A percentile compares a stretch with the other conserved stretches of the same genome.
phyloP scores from a whole-genome alignment of 1,284 basidiomycete species.

The Heterobasidion annosum region DNA sequence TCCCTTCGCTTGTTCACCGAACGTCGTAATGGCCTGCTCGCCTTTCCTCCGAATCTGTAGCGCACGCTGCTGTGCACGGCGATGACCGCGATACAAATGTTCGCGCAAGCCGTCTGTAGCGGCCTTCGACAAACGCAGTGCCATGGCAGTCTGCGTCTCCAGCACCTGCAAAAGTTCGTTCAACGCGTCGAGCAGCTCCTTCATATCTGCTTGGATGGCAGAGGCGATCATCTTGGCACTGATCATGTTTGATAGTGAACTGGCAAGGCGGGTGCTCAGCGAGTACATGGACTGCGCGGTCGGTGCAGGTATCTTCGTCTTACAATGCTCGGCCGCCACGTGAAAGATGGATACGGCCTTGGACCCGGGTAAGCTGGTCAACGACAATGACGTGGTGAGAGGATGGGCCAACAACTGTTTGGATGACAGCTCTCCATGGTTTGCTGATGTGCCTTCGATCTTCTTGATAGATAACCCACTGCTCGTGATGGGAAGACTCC shows the following conservation, averaged over 20 bases:
- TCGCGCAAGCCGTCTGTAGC: conserved; percentile 37
- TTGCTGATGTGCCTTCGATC: neutral
- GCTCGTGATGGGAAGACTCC: conserved; percentile 5
- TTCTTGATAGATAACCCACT: conserved; percentile 10
- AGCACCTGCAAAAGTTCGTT: conserved; percentile 51
- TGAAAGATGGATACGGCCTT: conserved; percentile 11
- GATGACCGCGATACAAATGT: conserved; percentile 40
- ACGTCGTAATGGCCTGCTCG: conserved; percentile 27
- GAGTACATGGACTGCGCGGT: conserved; percentile 23
- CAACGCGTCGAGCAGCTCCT: conserved; percentile 52
- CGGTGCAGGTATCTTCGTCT: conserved; percentile 6
- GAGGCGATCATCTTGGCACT: conserved; percentile 35
- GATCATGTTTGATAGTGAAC: conserved; percentile 42
- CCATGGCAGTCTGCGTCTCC: conserved; percentile 23
- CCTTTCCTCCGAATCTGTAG: conserved; percentile 42
- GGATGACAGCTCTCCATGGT: neutral
- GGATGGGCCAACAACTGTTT: conserved; percentile 3
- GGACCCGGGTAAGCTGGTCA: conserved; percentile 4
- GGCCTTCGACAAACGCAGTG: conserved; percentile 33
- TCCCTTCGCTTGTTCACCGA: conserved; percentile 28
- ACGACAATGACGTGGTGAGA: conserved; percentile 8
- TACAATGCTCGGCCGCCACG: neutral
- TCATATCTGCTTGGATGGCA: conserved; percentile 37
- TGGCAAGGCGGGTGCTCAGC: conserved; percentile 33
- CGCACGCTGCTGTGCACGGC: conserved; percentile 47